Evolutionary conservation across 345 rosid species (phyloP), one percentile per base, ranked within the genome.

Genomic region (Corchorus olitorius): DNA sequence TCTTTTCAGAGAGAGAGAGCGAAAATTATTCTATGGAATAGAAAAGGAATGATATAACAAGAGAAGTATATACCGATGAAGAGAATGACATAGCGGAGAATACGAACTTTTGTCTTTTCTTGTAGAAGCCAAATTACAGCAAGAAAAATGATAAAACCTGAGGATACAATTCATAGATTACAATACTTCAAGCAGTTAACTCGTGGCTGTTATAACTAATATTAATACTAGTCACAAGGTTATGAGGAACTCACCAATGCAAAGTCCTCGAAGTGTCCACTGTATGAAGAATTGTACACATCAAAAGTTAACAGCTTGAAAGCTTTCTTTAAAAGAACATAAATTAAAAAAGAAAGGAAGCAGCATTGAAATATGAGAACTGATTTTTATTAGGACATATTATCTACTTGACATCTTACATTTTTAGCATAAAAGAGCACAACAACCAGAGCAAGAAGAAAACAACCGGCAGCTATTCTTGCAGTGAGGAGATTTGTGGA

Each of bases 181-280:
- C 12, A n/a, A 75, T 27, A 66, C 56, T 16, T 53, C 67, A 52
- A 81, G 71, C 41, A 56, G 8, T 43, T 20, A 37, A 60, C 54
- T 17, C 52, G 41, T 65, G 17, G 41, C 27, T 27, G 27, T 45
- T 58, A 64, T 16, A 56, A 77, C 43, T 39, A 27, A 6, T 39
- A 39, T 39, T 62, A 33, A 14, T 48, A 64, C 63, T 45, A 63
- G 58, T 14, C 37, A 22, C 39, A 52, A 59, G 77, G 72, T 49
- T 39, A 70, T 0, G 3, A 58, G 73, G 22, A 61, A 70, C 92
- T 81, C 67, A 95, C 99, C 98, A 72, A 96, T 89, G 81, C 93
- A 93, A 76, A 96, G 97, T 74, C 97, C 90, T 75, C 98, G 88
- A 80, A 93, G 97, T 15, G 98, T 96, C 99, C 98, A 96, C 99